Conservation (phyloP, 345 rosid species). For the Sisymbrium irio region DNA sequence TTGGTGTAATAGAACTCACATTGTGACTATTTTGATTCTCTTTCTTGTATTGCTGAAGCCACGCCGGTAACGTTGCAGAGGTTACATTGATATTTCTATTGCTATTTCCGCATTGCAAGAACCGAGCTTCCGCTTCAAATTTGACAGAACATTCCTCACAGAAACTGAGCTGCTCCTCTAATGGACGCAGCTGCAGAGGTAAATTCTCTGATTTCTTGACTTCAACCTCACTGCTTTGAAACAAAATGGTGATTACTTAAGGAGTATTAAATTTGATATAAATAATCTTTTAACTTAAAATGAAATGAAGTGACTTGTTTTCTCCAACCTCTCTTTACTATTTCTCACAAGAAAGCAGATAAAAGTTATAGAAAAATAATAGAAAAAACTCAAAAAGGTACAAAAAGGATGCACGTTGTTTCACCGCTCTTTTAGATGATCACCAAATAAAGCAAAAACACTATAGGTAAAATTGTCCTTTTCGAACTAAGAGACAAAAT, state of each 20-base stretch:
- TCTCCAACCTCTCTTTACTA: background rate
- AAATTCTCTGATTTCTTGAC: slow-evolving; percentile 45
- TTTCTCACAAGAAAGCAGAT: slow-evolving; percentile 4
- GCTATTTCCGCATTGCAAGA: slow-evolving; percentile 33
- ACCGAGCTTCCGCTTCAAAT: slow-evolving; percentile 48
- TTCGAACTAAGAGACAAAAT: slow-evolving; percentile 31
- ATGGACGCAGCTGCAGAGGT: slow-evolving; percentile 35
- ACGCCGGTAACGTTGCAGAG: slow-evolving; percentile 62
- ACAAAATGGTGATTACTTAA: background rate
- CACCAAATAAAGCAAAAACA: slow-evolving; percentile 39
- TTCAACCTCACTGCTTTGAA: slow-evolving; percentile 21
- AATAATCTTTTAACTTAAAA: background rate
- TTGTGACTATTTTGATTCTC: slow-evolving; percentile 41
- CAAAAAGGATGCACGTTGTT: slow-evolving; percentile 31
- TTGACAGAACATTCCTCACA: slow-evolving; percentile 49
- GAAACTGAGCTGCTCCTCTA: slow-evolving; percentile 44
- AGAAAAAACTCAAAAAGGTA: slow-evolving; percentile 23
- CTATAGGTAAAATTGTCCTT: slow-evolving; percentile 35
- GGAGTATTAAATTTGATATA: background rate
- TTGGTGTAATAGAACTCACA: slow-evolving; percentile 23
- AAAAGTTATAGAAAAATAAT: background rate
- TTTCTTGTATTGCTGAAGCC: slow-evolving; percentile 76
- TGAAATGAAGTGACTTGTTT: background rate
- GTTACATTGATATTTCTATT: slow-evolving; percentile 39
- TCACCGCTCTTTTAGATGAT: slow-evolving; percentile 33